phyloP scores from a whole-genome alignment of 495 filamentous ascomycete genomes.

The Penicillium waksmanii region DNA sequence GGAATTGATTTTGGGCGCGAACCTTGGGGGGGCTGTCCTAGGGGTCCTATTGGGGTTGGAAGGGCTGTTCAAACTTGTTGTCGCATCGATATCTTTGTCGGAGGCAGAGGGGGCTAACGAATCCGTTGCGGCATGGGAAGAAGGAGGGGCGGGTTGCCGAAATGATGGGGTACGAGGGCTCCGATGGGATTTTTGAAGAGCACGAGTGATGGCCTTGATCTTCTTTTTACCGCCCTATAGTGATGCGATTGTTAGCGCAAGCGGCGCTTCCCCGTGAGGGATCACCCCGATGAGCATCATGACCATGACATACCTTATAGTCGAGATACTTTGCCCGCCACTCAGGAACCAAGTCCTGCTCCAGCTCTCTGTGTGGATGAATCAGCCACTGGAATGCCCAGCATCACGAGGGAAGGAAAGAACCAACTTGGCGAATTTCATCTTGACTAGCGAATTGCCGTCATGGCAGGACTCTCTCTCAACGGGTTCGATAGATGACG shows the following conservation, averaged over 20 bases:
- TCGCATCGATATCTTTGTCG: slow-evolving; percentile 31
- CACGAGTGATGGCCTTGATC: slow-evolving; percentile 76
- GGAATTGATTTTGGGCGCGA: slow-evolving; percentile 33
- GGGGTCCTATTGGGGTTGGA: slow-evolving; percentile 10
- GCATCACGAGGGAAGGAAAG: slow-evolving; percentile 9
- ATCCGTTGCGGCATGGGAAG: slow-evolving; percentile 31
- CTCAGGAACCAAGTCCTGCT: slow-evolving; percentile 86
- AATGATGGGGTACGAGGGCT: slow-evolving; percentile 56
- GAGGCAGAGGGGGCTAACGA: slow-evolving; percentile 17
- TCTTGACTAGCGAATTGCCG: slow-evolving; percentile 34
- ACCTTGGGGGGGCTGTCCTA: slow-evolving; percentile 3
- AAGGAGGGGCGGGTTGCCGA: slow-evolving; percentile 32
- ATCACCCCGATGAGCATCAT: not conserved
- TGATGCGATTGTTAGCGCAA: slow-evolving; percentile 6
- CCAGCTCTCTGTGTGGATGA: slow-evolving; percentile 64
- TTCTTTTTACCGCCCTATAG: slow-evolving; percentile 79
- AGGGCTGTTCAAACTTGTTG: slow-evolving; percentile 18
- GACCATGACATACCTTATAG: slow-evolving; percentile 66
- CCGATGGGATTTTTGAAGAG: slow-evolving; percentile 62
- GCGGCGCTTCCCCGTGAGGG: not conserved
- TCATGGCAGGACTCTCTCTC: slow-evolving; percentile 24
- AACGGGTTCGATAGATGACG: slow-evolving; percentile 1
- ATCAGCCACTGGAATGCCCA: slow-evolving; percentile 28
- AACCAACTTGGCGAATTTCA: slow-evolving; percentile 68
- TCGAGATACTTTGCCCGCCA: slow-evolving; percentile 91